These are phyloP conservation scores for Plasmopara viticola DNA, from an alignment of 352 stramenopile species.

Conservation along the genomic window DNA sequence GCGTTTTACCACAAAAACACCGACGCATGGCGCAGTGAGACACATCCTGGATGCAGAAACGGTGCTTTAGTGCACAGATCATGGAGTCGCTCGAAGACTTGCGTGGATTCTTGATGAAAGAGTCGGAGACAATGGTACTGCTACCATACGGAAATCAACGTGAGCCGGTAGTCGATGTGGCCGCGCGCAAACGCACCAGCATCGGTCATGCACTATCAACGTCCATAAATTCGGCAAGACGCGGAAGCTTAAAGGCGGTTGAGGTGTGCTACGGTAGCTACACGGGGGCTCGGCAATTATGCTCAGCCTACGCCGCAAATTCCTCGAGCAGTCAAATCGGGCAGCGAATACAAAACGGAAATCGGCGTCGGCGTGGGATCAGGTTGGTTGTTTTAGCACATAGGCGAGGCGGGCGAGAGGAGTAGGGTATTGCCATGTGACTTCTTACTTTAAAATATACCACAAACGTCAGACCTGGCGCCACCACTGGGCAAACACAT, in stretches of 20 bases:
- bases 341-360: background rate
- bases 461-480: too few species aligned
- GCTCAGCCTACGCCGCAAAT: background rate
- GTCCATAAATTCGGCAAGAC: too few species aligned
- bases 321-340: background rate
- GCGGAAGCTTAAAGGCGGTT: too few species aligned
- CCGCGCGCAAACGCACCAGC: background rate
- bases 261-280: too few species aligned
- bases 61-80: background rate
- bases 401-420: background rate
- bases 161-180: too few species aligned
- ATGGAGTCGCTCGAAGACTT: background rate
- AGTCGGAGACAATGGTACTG: background rate
- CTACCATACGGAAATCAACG: background rate
- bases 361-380: background rate
- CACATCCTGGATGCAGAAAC: background rate
- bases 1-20: too few species aligned
- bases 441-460: background rate
- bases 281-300: too few species aligned
- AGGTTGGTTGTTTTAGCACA: background rate
- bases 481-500: too few species aligned
- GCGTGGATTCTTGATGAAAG: background rate
- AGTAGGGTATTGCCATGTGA: background rate
- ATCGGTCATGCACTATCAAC: too few species aligned
- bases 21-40: background rate